Percentiles rank a stretch among this genome's conserved stretches.
Conservation (phyloP, 2,329 filamentous ascomycete species). For the Tolypocladium paradoxum region DNA sequence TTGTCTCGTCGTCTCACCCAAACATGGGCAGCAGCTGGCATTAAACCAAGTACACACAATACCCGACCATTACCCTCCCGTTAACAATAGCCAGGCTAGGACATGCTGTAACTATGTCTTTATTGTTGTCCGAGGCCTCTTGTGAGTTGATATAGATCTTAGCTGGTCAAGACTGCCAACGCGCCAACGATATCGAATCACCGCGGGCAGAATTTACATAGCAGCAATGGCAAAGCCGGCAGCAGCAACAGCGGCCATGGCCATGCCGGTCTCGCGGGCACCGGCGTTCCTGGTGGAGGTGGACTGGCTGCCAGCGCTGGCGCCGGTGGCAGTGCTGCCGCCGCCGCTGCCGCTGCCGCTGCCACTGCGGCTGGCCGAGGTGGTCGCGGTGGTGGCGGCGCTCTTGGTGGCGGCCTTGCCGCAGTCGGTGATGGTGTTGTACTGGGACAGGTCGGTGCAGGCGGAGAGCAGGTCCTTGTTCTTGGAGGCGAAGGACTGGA, state of each 20-base stretch:
- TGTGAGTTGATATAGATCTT: not conserved
- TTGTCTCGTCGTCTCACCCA: not conserved
- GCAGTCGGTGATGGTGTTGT: not conserved
- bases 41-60: not conserved
- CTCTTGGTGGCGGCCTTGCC: conserved; percentile 3
- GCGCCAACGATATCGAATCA: not conserved
- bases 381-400: conserved; percentile 4
- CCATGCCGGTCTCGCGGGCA: conserved; percentile 15
- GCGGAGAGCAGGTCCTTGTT: conserved; percentile 15
- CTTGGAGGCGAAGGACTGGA: conserved; percentile 18
- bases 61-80: not conserved
- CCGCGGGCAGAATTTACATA: conserved; percentile 11
- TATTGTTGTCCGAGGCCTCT: not conserved
- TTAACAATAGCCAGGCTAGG: not conserved
- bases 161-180: not conserved
- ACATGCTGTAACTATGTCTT: not conserved
- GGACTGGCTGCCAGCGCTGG: conserved; percentile 3
- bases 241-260: conserved; percentile 18
- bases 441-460: conserved; percentile 11
- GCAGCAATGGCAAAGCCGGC: conserved; percentile 17
- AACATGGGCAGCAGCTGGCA: not conserved
- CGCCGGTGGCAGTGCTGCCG: conserved; percentile 2
- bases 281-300: conserved; percentile 7
- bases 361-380: not conserved
- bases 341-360: not conserved